Base-by-base conservation (phyloP, 805 yeast species). In the Debaryomyces castellii region DNA sequence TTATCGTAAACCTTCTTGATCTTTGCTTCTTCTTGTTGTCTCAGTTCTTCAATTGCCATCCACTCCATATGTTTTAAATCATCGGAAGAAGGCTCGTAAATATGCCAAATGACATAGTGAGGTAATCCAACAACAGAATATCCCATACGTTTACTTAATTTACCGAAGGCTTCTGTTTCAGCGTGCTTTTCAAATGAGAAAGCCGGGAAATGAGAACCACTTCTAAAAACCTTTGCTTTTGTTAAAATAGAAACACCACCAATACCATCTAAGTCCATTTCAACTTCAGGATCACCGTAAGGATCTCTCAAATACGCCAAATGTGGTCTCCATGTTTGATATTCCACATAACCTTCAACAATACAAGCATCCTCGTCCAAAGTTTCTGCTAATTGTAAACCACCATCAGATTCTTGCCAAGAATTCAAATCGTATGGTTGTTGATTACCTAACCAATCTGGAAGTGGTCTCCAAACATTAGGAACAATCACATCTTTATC, bases 291-390 rank as follows among this genome's bases (percentile, higher is more conserved):
- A 66, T 90, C 95, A 20, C 98, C 99, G 58, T 87, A 84, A 2
- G 97, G 96, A 59, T 91, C 97, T 55, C 98, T 77, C 63, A 92
- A 76, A 61, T 94, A 92, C 0, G 98, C 98, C 53, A 92, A 74
- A 68, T 92, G 98, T 1, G 97, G 96, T 67, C 99, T 79, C 97
- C 98, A 92, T 1, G 99, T 92, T 36, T 96, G 96, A 65, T 89
- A 94, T 69, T 92, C 99, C 20, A 89, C 95, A 64, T 90, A 90
- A 12, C 99, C 99, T 69, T 92, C 99, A 11, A 92, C 99, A 47
- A 92, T 91, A 45, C 92, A 96, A 1, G 96, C 96, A 67, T 92
- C 96, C 65, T 91, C 98, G 59, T 86, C 92, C 46, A 92, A 73
- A 3, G 73, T 63, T 34, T 82, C 82, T 24, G 96, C 96, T 52